Percentiles rank a stretch among this genome's conserved stretches.
phyloP scores from a whole-genome alignment of 1,139 yeast species.

The Yamadazyma sp. region DNA sequence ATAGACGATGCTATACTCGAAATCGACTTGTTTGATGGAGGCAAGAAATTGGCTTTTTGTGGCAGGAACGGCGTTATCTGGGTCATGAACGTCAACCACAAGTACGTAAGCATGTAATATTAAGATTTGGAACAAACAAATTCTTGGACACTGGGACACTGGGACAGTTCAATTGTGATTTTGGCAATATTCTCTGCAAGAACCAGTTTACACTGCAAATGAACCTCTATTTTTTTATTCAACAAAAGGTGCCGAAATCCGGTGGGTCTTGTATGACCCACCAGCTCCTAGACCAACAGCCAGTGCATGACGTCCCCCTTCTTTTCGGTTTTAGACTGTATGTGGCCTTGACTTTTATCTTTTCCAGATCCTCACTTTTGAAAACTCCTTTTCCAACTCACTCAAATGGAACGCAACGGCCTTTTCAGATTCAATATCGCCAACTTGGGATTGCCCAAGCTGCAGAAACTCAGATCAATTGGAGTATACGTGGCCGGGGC shows the following conservation, averaged over 20 bases:
- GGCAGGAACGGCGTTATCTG: slow-evolving; percentile 21
- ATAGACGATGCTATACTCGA: slow-evolving; percentile 44
- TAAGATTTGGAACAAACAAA: too few species aligned
- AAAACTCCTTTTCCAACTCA: not conserved
- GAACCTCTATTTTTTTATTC: too few species aligned
- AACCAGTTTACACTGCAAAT: too few species aligned
- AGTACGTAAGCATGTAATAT: not conserved
- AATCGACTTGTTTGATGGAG: slow-evolving; percentile 41
- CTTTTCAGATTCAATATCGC: slow-evolving; percentile 53
- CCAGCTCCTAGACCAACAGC: too few species aligned
- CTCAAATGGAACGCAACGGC: slow-evolving; percentile 34
- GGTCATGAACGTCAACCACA: not conserved
- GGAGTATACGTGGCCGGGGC: slow-evolving; percentile 81
- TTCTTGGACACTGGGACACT: too few species aligned
- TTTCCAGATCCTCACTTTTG: not conserved
- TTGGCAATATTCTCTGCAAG: too few species aligned
- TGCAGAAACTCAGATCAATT: slow-evolving; percentile 66
- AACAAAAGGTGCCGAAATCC: too few species aligned
- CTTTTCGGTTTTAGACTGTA: too few species aligned
- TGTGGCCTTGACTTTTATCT: too few species aligned
- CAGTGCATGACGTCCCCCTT: too few species aligned
- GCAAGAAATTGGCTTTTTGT: slow-evolving; percentile 42
- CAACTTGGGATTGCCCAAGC: slow-evolving; percentile 59
- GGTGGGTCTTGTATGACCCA: too few species aligned
- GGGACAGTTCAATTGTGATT: too few species aligned